Conservation (phyloP, 2,329 filamentous ascomycete genomes). For the Calonectria honghensis region DNA sequence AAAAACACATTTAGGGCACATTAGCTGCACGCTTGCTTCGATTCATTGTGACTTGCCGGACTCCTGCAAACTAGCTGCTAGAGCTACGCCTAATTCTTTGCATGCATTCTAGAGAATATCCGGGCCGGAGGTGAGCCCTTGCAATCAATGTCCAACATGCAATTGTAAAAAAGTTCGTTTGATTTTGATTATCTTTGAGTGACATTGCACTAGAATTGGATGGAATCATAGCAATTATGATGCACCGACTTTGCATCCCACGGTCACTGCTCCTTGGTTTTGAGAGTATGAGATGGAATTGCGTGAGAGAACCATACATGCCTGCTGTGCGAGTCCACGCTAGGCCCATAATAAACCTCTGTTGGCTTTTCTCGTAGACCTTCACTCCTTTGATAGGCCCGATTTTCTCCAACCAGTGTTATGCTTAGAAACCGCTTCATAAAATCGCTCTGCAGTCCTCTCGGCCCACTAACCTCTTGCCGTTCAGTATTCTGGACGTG, state of each 20-base stretch:
- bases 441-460: not conserved
- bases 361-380: not conserved
- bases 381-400: not conserved
- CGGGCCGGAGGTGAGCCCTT: not conserved
- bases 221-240: too few relatives aligned
- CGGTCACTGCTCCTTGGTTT: not conserved
- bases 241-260: not conserved
- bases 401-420: not conserved
- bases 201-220: not conserved
- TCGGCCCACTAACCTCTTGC: slow-evolving; percentile 1
- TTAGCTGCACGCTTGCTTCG: not conserved
- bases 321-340: not conserved
- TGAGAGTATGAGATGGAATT: not conserved
- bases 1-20: slow-evolving; percentile 18
- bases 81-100: not conserved
- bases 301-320: not conserved
- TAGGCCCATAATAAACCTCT: not conserved
- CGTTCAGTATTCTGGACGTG: not conserved
- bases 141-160: not conserved
- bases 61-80: too few relatives aligned
- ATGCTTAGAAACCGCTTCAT: not conserved
- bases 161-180: not conserved
- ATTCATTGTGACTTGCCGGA: not conserved
- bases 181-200: not conserved
- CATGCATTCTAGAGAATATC: too few relatives aligned